These are phyloP conservation scores for Sphaerulina musiva DNA, from an alignment of 2,329 filamentous ascomycete species.

Conservation along the genomic window DNA sequence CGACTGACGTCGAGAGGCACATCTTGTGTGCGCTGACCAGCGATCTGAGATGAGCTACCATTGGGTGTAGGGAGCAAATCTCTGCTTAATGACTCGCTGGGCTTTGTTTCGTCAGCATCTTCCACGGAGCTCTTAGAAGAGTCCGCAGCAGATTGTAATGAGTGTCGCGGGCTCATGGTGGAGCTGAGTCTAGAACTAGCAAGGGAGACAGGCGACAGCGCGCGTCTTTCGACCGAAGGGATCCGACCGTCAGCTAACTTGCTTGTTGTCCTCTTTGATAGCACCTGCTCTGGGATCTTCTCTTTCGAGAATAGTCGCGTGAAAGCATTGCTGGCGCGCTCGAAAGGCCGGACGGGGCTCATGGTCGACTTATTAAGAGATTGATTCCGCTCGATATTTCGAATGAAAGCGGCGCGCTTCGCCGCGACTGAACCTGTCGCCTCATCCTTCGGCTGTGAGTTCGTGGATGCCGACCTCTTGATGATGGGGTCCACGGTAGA, in stretches of 20 bases:
- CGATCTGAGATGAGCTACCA: too few relatives aligned
- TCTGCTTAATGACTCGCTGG: not conserved
- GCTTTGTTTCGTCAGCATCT: not conserved
- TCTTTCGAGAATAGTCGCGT: slow-evolving; percentile 34
- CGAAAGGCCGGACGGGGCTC: slow-evolving; percentile 34
- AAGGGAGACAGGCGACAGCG: slow-evolving; percentile 12
- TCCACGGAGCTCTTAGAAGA: slow-evolving; percentile 8
- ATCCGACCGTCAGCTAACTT: not conserved
- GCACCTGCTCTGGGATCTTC: slow-evolving; percentile 19
- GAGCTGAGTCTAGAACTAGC: slow-evolving; percentile 6
- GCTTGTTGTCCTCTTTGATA: slow-evolving; percentile 13
- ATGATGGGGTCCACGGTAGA: not conserved
- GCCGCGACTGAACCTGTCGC: slow-evolving; percentile 18
- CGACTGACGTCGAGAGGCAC: not conserved
- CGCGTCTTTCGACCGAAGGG: slow-evolving; percentile 4
- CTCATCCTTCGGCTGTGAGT: slow-evolving; percentile 6
- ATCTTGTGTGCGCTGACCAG: not conserved
- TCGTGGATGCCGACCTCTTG: slow-evolving; percentile 6
- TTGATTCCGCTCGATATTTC: slow-evolving; percentile 26
- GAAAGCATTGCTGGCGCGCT: slow-evolving; percentile 36
- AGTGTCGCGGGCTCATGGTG: slow-evolving; percentile 1
- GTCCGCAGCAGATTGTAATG: slow-evolving; percentile 3
- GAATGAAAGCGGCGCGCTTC: slow-evolving; percentile 29
- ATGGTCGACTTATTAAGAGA: slow-evolving; percentile 30
- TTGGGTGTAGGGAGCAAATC: not conserved